Evolutionary conservation across 2,329 filamentous ascomycete genomes (phyloP), one percentile per base, ranked within the genome.

Genomic region (Sordariomycetes sp.): DNA sequence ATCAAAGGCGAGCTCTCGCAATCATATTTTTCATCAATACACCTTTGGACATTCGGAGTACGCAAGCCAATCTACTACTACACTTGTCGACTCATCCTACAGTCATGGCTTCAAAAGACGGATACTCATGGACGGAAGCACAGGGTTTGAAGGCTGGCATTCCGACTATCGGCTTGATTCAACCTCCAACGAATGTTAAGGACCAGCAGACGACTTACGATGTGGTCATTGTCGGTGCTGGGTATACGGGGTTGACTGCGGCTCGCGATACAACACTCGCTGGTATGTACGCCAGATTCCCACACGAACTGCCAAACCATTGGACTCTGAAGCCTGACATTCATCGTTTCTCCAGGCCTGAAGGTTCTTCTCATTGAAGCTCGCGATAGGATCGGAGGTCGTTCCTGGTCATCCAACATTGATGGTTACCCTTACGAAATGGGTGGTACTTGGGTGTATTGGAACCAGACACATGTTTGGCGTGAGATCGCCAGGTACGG

Each of bases 401-500:
- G 32, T 12, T 26, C 32, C 4, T 34, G 11, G 11, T 53, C 49
- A 3, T 46, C 54, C 6, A 50, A 52, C 15, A 53, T 57, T 11
- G 46, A 49, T 7, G 59, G 54, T 0, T 53, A 54, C 18, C 44
- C 47, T 1, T 63, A 54, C 33, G 60, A 64, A 30, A 58, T 65
- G 54, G 61, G 62, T 1, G 61, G 62, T 0, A 63, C 60, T 1
- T 66, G 59, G 59, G 45, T 65, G 23, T 14, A 25, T 14, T 25
- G 23, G 23, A 25, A 25, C 23, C 23, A 25, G 23, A 10, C 23
- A 14, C 23, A 25, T 25, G 14, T 14, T 4, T 25, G 14, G 11
- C 23, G 23, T 14, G 23, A 25, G 23, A 25, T 25, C 10, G 11
- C 23, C 23, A 25, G 23, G 14, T 25, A 25, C 23, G n/a, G n/a